phyloP scores from a whole-genome alignment of 2,329 filamentous ascomycete species.

The Beauveria sp. region DNA sequence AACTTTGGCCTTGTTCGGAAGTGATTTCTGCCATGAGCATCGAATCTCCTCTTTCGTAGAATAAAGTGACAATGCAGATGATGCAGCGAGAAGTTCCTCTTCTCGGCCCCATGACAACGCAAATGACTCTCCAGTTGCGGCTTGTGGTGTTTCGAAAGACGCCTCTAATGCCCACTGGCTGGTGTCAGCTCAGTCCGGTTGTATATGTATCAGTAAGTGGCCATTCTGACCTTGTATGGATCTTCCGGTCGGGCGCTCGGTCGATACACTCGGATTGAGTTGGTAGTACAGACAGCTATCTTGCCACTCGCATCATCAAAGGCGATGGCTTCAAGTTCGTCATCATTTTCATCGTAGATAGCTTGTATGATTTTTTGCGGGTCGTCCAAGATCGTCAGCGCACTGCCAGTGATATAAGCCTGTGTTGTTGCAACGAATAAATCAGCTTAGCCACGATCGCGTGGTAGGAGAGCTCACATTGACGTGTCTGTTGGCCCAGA shows the following conservation, averaged over 20 bases:
- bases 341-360: slow-evolving; percentile 75
- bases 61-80: slow-evolving; percentile 63
- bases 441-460: slow-evolving; percentile 12
- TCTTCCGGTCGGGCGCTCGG: slow-evolving; percentile 65
- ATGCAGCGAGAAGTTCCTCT: slow-evolving; percentile 77
- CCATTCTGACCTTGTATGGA: slow-evolving; percentile 57
- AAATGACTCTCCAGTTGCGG: slow-evolving; percentile 28
- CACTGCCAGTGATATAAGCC: slow-evolving; percentile 86
- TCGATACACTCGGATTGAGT: slow-evolving; percentile 66
- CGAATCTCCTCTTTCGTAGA: slow-evolving; percentile 39
- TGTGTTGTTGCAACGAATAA: slow-evolving; percentile 26
- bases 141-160: slow-evolving; percentile 40
- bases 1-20: slow-evolving; percentile 67
- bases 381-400: slow-evolving; percentile 73
- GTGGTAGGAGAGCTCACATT: slow-evolving; percentile 46
- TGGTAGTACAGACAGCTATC: slow-evolving; percentile 67
- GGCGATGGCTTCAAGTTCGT: slow-evolving; percentile 62
- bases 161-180: slow-evolving; percentile 57
- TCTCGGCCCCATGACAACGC: slow-evolving; percentile 77
- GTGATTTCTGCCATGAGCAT: slow-evolving; percentile 63
- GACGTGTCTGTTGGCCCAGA: slow-evolving; percentile 65
- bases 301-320: slow-evolving; percentile 79
- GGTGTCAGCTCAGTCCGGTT: slow-evolving; percentile 11
- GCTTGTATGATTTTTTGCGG: slow-evolving; percentile 76
- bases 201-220: slow-evolving; percentile 14